These are phyloP conservation scores for Candida suzukii DNA, from an alignment of 805 yeast species.

Conservation along the genomic window DNA sequence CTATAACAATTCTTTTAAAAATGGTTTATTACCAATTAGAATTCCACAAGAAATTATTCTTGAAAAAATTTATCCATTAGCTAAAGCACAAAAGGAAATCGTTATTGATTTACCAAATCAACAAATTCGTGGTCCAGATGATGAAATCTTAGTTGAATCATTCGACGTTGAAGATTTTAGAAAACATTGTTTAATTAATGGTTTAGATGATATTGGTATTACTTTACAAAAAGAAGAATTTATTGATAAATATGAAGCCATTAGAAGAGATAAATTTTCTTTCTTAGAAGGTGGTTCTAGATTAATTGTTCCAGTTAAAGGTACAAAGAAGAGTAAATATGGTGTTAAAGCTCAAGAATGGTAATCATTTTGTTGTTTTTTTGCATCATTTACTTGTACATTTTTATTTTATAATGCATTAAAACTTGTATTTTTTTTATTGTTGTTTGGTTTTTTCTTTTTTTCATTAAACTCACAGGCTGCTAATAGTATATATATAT, in stretches of 20 bases:
- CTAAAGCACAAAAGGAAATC: slow-evolving; percentile 61
- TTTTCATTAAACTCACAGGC: too few species aligned
- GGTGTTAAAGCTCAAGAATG: slow-evolving; percentile 73
- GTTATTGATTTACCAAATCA: slow-evolving; percentile 85
- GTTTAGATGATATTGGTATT: slow-evolving; percentile 94
- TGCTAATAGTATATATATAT: too few species aligned
- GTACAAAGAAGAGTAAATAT: slow-evolving; percentile 59
- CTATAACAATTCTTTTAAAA: slow-evolving; percentile 95
- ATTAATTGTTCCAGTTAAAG: slow-evolving; percentile 54
- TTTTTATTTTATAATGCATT: too few species aligned
- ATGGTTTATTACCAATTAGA: slow-evolving; percentile 90
- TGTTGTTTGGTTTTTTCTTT: too few species aligned
- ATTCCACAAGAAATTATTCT: slow-evolving; percentile 71
- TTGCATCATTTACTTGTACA: not conserved
- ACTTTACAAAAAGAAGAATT: slow-evolving; percentile 83
- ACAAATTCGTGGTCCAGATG: slow-evolving; percentile 59
- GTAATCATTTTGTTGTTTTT: slow-evolving; percentile 27
- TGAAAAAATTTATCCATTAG: slow-evolving; percentile 72
- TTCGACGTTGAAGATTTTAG: slow-evolving; percentile 89
- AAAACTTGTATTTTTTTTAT: too few species aligned
- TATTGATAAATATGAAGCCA: slow-evolving; percentile 67
- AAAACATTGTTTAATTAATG: slow-evolving; percentile 90
- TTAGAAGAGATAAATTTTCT: slow-evolving; percentile 74
- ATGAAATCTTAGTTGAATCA: slow-evolving; percentile 68
- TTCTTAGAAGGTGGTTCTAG: slow-evolving; percentile 89